Conservation (phyloP, 78 protist genomes). For the Speleostelium caveatum region DNA sequence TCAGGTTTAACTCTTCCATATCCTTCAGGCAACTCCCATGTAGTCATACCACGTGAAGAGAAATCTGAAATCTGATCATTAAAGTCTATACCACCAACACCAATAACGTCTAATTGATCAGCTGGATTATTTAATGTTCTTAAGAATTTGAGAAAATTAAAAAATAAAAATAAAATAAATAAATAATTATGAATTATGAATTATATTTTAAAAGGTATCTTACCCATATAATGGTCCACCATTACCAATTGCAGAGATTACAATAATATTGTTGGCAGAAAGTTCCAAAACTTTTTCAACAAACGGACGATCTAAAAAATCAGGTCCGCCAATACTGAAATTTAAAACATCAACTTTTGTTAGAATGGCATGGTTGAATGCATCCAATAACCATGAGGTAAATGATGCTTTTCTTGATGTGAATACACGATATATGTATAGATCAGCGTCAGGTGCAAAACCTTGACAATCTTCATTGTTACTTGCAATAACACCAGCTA, state of each 20-base stretch:
- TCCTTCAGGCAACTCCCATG: conserved; percentile 96
- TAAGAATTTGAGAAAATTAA: background rate
- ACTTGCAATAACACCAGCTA: conserved; percentile 91
- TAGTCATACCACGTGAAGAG: conserved; percentile 94
- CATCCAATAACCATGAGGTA: conserved; percentile 98
- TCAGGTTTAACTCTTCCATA: conserved; percentile 98
- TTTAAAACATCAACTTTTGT: conserved; percentile 89
- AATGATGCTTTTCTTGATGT: conserved; percentile 85
- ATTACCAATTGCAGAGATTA: conserved; percentile 97
- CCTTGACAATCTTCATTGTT: conserved; percentile 85
- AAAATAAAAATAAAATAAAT: too few species aligned
- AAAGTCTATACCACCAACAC: conserved; percentile 94
- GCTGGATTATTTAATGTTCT: conserved; percentile 97
- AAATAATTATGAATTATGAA: background rate
- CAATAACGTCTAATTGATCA: conserved; percentile 96
- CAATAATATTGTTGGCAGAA: conserved; percentile 88
- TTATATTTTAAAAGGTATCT: background rate
- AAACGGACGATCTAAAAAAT: conserved; percentile 95
- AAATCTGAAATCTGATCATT: conserved; percentile 37
- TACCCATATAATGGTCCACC: conserved; percentile 97
- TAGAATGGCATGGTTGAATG: conserved; percentile 95
- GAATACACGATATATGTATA: conserved; percentile 93
- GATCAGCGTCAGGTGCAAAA: conserved; percentile 92
- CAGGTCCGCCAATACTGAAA: conserved; percentile 97
- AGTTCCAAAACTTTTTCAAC: conserved; percentile 96